Conservation (phyloP, 352 stramenopile species). For the Phytophthora citrophthora region DNA sequence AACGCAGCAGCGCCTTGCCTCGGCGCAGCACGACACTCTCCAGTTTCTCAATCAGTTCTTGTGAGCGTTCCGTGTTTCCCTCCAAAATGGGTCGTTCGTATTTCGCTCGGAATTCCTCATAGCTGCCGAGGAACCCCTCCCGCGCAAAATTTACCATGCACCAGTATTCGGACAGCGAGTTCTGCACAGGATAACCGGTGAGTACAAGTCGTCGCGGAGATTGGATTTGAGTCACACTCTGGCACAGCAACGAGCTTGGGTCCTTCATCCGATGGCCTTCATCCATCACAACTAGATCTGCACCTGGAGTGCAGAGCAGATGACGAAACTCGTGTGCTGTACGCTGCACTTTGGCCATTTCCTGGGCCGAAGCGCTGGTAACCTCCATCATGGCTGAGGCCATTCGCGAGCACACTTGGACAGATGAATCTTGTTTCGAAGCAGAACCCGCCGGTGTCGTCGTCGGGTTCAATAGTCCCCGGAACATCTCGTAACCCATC, state of each 20-base stretch:
- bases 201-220: slow-evolving; percentile 89
- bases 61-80: slow-evolving; percentile 57
- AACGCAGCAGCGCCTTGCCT: slow-evolving; percentile 65
- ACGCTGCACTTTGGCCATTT: slow-evolving; percentile 58
- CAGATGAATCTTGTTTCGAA: slow-evolving; percentile 45
- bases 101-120: slow-evolving; percentile 75
- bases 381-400: slow-evolving; percentile 73
- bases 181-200: slow-evolving; percentile 95
- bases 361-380: slow-evolving; percentile 53
- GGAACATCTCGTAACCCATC: slow-evolving; percentile 92
- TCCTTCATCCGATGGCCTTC: slow-evolving; percentile 91
- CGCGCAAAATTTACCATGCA: slow-evolving; percentile 92
- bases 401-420: slow-evolving; percentile 75
- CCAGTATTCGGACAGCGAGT: slow-evolving; percentile 94
- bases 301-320: slow-evolving; percentile 68
- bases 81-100: slow-evolving; percentile 89
- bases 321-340: slow-evolving; percentile 55
- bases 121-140: slow-evolving; percentile 69
- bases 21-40: slow-evolving; percentile 76
- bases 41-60: slow-evolving; percentile 73
- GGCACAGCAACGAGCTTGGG: slow-evolving; percentile 81
- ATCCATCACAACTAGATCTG: slow-evolving; percentile 85
- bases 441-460: slow-evolving; percentile 26
- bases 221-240: slow-evolving; percentile 79
- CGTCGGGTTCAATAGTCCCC: slow-evolving; percentile 80